These are phyloP conservation scores for Apiotrichum siamense DNA, from an alignment of 1,284 basidiomycete species.

Conservation along the genomic window DNA sequence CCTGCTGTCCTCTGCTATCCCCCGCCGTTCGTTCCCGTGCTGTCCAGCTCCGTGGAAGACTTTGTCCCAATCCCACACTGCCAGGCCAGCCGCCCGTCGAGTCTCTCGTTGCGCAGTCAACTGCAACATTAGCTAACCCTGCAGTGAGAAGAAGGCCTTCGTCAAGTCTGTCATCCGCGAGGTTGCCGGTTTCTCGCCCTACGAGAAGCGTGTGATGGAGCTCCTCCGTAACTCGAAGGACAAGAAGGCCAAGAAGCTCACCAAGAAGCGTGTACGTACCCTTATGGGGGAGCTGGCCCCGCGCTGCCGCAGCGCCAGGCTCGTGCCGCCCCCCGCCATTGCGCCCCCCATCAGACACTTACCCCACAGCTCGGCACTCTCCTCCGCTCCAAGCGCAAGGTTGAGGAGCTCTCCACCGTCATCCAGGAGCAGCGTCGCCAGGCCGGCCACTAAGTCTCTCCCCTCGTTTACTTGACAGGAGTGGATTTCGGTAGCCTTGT, in stretches of 20 bases:
- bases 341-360: background rate
- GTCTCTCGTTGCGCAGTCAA: too few species aligned
- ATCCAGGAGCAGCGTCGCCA: conserved; percentile 61
- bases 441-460: conserved; percentile 45
- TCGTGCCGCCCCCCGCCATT: too few species aligned
- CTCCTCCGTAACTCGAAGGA: conserved; percentile 99
- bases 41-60: too few species aligned
- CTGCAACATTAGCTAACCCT: background rate
- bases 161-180: conserved; percentile 87
- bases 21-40: too few species aligned
- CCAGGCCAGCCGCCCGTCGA: too few species aligned
- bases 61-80: too few species aligned
- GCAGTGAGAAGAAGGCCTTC: conserved; percentile 68
- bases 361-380: conserved; percentile 76
- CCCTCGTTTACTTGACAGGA: background rate
- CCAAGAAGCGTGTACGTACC: conserved; percentile 93
- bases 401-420: conserved; percentile 84
- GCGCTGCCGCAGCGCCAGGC: background rate
- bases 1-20: background rate
- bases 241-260: conserved; percentile 96
- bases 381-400: conserved; percentile 92
- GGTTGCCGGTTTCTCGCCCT: conserved; percentile 96
- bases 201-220: conserved; percentile 98
- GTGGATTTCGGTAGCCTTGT: conserved; percentile 9
- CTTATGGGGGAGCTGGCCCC: background rate